Conservation (phyloP, 2,329 filamentous ascomycete species). For the Coniella lustricola region DNA sequence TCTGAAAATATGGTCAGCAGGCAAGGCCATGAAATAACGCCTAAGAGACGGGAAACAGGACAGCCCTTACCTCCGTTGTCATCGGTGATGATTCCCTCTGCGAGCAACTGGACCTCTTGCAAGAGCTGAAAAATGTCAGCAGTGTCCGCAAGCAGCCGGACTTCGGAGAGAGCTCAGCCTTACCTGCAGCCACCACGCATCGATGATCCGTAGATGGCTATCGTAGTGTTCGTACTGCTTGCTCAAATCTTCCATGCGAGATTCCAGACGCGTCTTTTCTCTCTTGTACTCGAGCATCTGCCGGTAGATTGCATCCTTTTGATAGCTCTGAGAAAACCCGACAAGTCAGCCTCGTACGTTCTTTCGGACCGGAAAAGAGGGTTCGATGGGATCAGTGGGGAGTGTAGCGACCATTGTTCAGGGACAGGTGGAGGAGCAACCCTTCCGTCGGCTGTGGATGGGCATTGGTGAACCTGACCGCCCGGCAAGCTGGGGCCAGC, state of each 20-base stretch:
- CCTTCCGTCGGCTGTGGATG: slow-evolving; percentile 12
- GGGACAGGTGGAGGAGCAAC: slow-evolving; percentile 8
- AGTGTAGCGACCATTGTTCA: slow-evolving; percentile 16
- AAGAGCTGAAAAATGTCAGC: slow-evolving; percentile 41
- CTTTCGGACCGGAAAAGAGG: slow-evolving; percentile 12
- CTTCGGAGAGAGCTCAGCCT: slow-evolving; percentile 23
- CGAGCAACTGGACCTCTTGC: slow-evolving; percentile 57
- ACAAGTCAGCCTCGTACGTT: slow-evolving; percentile 28
- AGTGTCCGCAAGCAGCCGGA: slow-evolving; percentile 7
- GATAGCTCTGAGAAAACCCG: slow-evolving; percentile 59
- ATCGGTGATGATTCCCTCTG: slow-evolving; percentile 40
- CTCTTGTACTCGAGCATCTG: slow-evolving; percentile 98
- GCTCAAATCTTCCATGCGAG: slow-evolving; percentile 71
- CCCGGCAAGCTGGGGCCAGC: slow-evolving; percentile 35
- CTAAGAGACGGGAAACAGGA: background rate
- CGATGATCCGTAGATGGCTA: slow-evolving; percentile 83
- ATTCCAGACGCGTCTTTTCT: slow-evolving; percentile 74
- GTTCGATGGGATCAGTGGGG: slow-evolving; percentile 21
- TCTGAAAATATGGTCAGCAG: slow-evolving; percentile 29
- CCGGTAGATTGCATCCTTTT: slow-evolving; percentile 93
- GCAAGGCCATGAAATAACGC: slow-evolving; percentile 21
- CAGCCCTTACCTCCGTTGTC: slow-evolving; percentile 33
- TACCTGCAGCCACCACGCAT: slow-evolving; percentile 93
- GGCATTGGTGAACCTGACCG: slow-evolving; percentile 24
- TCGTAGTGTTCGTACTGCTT: slow-evolving; percentile 78